Evolutionary conservation across 2,329 filamentous ascomycete genomes (phyloP).

Genomic region (Cytospora piceae): DNA sequence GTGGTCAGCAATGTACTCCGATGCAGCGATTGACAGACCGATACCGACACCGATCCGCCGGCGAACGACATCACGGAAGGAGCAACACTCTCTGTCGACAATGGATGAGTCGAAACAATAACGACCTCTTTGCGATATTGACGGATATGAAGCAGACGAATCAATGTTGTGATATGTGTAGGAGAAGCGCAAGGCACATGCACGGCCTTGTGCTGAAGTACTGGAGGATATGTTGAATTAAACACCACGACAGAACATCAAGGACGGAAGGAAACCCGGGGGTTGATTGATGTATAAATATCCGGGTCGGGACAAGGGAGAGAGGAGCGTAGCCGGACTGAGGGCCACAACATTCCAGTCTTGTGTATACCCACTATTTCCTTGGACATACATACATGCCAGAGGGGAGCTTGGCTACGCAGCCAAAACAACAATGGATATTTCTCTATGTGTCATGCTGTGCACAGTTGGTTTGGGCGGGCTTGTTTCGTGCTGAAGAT

Average conservation of each 20-base stretch:
- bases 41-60: neutral
- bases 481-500: no score
- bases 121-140: neutral
- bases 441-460: neutral
- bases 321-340: neutral
- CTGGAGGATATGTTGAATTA: neutral
- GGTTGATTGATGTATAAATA: neutral
- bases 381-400: constrained; percentile 9
- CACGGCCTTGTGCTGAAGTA: neutral
- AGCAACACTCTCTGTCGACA: neutral
- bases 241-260: constrained; percentile 9
- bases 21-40: neutral
- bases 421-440: neutral
- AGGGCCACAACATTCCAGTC: constrained; percentile 3
- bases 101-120: neutral
- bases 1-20: neutral
- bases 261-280: neutral
- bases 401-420: constrained; percentile 8
- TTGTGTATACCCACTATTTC: constrained; percentile 13
- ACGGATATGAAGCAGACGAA: constrained; percentile 8
- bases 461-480: no score
- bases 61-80: neutral
- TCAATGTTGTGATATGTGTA: constrained; percentile 5
- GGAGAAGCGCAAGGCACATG: neutral
- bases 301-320: neutral